Evolutionary conservation across 805 yeast genomes (phyloP), one percentile per base, ranked within the genome.

Genomic region (Ogataea neopini): DNA sequence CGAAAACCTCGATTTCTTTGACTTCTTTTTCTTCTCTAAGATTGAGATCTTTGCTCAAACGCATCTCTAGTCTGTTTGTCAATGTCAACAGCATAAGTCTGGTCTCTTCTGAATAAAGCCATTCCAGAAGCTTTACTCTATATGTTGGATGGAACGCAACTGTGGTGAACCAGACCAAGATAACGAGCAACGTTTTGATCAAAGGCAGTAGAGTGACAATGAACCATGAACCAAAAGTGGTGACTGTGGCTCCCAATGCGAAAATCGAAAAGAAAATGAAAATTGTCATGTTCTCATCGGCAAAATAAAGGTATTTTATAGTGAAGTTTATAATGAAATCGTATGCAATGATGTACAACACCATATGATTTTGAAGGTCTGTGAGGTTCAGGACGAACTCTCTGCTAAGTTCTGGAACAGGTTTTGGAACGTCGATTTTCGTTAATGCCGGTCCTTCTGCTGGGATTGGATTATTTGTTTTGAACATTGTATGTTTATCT

Each of bases 301-400:
- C 72, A 63, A 83, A 88, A 59, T 76, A 83, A 1, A 85, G 79
- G 62, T 82, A 81, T 47, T 77, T 80, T 17, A 70, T 67, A 26
- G 86, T 70, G 36, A 78, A 47, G 55, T 71, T 66, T 17, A 74
- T 69, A 4, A 80, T 43, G 18, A 73, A 72, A 65, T 89, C 92
- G 74, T 83, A 88, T 0, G 72, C 66, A 10, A 69, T 63, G 8
- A 85, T 82, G 62, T 84, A 88, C 11, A 82, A 59, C 25, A 83
- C 60, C 88, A 86, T 83, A 59, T 82, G 84, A 61, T 89, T 89
- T 60, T 89, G 96, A 49, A 88, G 70, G 68, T 89, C 96, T 1
- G 95, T 87, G 57, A 87, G 70, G 61, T 89, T 89, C 47, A 88
- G 61, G 17, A 84, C 66, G 60, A 88, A 89, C 61, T 89, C 96